Evolutionary conservation across 2,329 filamentous ascomycete species (phyloP).

Genomic region (Phaeosphaeria sp.): DNA sequence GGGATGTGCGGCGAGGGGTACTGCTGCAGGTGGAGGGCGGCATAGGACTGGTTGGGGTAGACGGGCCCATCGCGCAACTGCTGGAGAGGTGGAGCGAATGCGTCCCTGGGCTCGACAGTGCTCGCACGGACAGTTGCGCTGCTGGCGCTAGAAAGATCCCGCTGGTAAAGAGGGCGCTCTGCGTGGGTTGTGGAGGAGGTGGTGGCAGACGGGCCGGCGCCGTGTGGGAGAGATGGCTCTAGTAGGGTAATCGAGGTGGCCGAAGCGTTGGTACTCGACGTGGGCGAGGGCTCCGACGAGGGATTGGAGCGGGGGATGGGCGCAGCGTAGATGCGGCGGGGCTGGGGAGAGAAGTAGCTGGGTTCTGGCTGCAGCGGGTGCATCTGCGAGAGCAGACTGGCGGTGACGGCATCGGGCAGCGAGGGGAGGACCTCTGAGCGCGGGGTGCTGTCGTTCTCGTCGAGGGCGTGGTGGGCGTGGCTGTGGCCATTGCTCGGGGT

Average conservation of each 20-base stretch:
- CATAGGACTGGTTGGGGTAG: constrained; percentile 59
- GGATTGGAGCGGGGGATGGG: constrained; percentile 38
- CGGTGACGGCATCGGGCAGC: constrained; percentile 29
- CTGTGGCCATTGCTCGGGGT: constrained; percentile 14
- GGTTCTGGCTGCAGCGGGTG: constrained; percentile 37
- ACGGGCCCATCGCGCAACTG: constrained; percentile 43
- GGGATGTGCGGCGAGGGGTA: constrained; percentile 47
- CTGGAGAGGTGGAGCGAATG: constrained; percentile 20
- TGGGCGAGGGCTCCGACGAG: constrained; percentile 42
- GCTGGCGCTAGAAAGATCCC: constrained; percentile 52
- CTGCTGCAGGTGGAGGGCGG: constrained; percentile 57
- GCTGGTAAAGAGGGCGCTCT: constrained; percentile 49
- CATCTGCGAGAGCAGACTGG: constrained; percentile 24
- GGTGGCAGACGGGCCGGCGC: neutral
- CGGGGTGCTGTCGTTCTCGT: constrained; percentile 48
- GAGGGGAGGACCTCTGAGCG: constrained; percentile 51
- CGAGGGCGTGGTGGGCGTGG: constrained; percentile 13
- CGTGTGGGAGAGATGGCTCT: neutral
- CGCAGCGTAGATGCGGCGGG: constrained; percentile 43
- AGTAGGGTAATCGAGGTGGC: constrained; percentile 29
- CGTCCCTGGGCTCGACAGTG: constrained; percentile 31
- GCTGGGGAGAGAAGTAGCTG: constrained; percentile 50
- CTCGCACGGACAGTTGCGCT: constrained; percentile 51
- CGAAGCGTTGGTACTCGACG: constrained; percentile 35
- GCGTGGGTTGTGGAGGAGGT: constrained; percentile 7